Evolutionary conservation across 441 rosid species (phyloP).

Genomic region (Biscutella auriculata): DNA sequence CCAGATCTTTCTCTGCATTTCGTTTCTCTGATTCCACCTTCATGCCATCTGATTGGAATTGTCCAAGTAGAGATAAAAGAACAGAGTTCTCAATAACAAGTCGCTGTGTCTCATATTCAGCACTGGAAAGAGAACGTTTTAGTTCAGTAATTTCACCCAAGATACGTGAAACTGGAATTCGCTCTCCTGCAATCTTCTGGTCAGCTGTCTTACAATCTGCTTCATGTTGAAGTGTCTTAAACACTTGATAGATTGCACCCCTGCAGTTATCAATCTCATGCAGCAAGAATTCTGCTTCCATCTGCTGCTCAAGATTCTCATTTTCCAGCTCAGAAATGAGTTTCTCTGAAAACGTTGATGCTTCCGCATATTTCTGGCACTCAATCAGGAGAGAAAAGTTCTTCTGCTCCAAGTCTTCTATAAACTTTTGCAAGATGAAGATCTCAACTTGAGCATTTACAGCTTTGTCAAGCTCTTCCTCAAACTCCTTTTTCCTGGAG

Average conservation of each 20-base stretch:
- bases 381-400: constrained; percentile 49
- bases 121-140: constrained; percentile 34
- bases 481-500: constrained; percentile 68
- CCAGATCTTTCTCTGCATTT: constrained; percentile 30
- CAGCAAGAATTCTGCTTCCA: constrained; percentile 60
- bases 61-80: constrained; percentile 38
- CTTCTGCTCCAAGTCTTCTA: constrained; percentile 61
- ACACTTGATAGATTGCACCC: constrained; percentile 42
- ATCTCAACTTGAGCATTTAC: constrained; percentile 66
- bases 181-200: constrained; percentile 25
- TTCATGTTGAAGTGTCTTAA: constrained; percentile 42
- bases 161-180: constrained; percentile 34
- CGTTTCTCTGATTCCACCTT: constrained; percentile 35
- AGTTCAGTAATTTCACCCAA: constrained; percentile 34
- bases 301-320: constrained; percentile 71
- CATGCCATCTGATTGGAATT: constrained; percentile 35
- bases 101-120: constrained; percentile 42
- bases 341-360: constrained; percentile 48
- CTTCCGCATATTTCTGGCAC: constrained; percentile 53
- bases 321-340: constrained; percentile 51
- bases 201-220: constrained; percentile 21
- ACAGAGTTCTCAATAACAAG: constrained; percentile 57
- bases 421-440: constrained; percentile 53
- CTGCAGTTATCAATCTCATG: constrained; percentile 58
- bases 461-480: constrained; percentile 65